Base-by-base conservation (phyloP, 257 asterid genomes). In the Leptodermis oblonga region DNA sequence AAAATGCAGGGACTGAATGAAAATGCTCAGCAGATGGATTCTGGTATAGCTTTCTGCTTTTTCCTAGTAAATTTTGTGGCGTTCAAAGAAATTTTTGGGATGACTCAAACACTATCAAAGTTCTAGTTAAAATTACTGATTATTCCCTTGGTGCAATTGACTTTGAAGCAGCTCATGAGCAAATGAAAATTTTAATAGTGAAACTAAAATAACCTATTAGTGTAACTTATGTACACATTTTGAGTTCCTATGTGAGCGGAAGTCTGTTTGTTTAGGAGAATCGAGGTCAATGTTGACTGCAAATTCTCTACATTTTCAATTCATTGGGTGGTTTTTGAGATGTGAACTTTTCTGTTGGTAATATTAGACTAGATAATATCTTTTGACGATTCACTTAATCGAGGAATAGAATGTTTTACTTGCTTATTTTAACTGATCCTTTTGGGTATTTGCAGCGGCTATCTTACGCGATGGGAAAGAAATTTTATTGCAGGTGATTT, bases 401-500 rank as follows among this genome's bases (percentile, higher is more conserved):
- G 7, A 6, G 54, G 34, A 7, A 36, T 67, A n/a, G 13, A 43
- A 26, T 59, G 36, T 42, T 49, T 62, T 39, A 41, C 28, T 63
- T 31, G 59, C 73, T 75, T 67, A 63, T 59, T 66, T 56, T 62
- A 64, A 45, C 23, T 68, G 59, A 28, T 23, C 66, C 68, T 68
- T 68, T 68, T 49, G 62, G 30, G 65, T 70, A 63, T 73, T 61
- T 80, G 75, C 92, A 90, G 99, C 36, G 79, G 92, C 82, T 71
- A 84, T 79, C 64, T 72, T 90, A 76, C 88, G 96, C 70, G 75
- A 79, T 45, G 99, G 99, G 69, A 86, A 81, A 49, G 97, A 93
- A 68, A 76, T 93, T 80, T 39, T 93, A 70, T 73, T 93, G 61
- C 99, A 90, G 98, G 97, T 90, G 74, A 79, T 74, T 73, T 71